A percentile compares a stretch with the other conserved stretches of the same genome.
Evolutionary conservation across 306 rosid species (phyloP).

Genomic region (Fragaria nilgerrensis): DNA sequence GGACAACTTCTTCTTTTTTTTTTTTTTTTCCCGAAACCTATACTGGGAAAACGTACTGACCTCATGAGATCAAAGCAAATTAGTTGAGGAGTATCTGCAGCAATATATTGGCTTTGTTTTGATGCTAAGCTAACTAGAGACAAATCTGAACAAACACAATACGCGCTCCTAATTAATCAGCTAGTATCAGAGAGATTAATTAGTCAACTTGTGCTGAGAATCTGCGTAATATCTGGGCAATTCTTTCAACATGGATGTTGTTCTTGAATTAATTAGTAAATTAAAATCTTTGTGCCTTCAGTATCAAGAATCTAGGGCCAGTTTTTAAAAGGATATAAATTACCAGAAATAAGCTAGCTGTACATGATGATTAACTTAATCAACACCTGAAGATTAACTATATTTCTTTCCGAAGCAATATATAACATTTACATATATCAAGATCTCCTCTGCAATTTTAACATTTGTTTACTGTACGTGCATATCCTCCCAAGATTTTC

Average conservation of each 20-base stretch:
- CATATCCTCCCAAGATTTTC: background rate
- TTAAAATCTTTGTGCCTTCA: background rate
- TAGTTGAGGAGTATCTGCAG: background rate
- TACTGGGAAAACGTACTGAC: too few relatives aligned
- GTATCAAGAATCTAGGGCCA: background rate
- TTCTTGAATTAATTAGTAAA: background rate
- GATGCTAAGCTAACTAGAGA: background rate
- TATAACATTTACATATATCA: background rate
- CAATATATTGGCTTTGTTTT: background rate
- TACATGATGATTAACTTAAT: background rate
- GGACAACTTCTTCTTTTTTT: too few relatives aligned
- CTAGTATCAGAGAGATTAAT: background rate
- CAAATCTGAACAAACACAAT: background rate
- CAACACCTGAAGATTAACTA: background rate
- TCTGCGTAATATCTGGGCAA: background rate
- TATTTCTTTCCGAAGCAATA: background rate
- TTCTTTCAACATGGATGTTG: background rate
- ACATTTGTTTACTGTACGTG: background rate
- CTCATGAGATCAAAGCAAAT: background rate
- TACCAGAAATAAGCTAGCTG: background rate
- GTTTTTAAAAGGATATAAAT: background rate
- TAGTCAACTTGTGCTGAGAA: background rate
- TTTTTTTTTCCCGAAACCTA: too few relatives aligned
- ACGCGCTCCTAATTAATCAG: background rate
- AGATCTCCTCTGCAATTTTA: background rate